Base-by-base conservation (phyloP, 108 stramenopile species). In the Pseudonitzschia delicatissima region DNA sequence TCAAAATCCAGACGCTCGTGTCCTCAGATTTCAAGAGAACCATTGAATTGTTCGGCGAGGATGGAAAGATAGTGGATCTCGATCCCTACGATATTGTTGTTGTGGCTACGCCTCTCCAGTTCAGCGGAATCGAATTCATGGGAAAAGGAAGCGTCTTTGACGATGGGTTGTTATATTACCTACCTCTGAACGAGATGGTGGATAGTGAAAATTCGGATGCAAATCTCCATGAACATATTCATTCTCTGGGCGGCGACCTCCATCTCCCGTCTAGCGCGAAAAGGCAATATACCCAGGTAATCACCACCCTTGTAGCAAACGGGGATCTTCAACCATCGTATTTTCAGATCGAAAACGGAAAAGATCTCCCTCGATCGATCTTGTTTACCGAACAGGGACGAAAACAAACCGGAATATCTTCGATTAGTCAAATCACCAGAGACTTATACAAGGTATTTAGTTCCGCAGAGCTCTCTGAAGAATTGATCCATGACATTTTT, bases 31-130 rank as follows among this genome's bases (percentile, higher is more conserved):
- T 33, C 11, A 11, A 55, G 8, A n/a, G 62, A 31, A 64, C 69
- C 23, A 74, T 80, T 17, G 73, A 74, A 47, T 34, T 80, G 0
- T 80, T 66, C 50, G 69, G 49, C 25, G 53, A 34, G 2, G 68
- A 77, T 23, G 77, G 77, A 13, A 67, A 71, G 25, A 64, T 68
- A 5, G 32, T 89, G 20, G 92, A 88, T 31, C 28, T 62, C 13
- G 87, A 85, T 27, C 34, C 66, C 1, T 90, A 68, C 69, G 87
- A 93, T 79, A 57, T 85, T 65, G 85, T 93, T 25, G 72, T 93
- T 37, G 69, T 93, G 50, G 92, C 92, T 0, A 79, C 88, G 32
- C 92, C 92, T 15, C 61, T 90, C 60, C 83, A 87, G 26, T 66
- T 74, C 20, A 74, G 65, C n/a, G 64, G 73, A 0, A 82, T 93